Percentiles rank a stretch among this genome's conserved stretches.
Evolutionary conservation across 495 filamentous ascomycete species (phyloP).

Genomic region (Entonaema liquescens): DNA sequence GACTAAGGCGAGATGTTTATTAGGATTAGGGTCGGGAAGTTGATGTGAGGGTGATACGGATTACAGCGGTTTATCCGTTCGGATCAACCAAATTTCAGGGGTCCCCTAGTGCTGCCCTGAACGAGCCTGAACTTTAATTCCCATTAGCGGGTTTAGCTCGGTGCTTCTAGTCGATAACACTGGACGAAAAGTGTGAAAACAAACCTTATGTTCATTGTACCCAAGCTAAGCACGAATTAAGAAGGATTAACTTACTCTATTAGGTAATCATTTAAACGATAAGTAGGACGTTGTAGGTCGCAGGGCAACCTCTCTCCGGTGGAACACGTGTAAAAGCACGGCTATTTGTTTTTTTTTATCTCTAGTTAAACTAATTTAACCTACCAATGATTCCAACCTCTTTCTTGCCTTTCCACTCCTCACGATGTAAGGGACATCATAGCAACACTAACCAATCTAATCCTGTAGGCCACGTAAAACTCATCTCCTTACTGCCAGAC

Average conservation of each 20-base stretch:
- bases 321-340: not conserved
- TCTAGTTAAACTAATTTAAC: not conserved
- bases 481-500: not conserved
- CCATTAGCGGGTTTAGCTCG: not conserved
- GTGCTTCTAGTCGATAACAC: not conserved
- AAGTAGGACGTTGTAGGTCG: not conserved
- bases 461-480: not conserved
- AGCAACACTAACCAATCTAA: not conserved
- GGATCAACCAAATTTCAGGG: constrained; percentile 12
- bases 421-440: not conserved
- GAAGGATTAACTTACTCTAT: not conserved
- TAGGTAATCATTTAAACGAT: not conserved
- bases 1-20: constrained; percentile 23
- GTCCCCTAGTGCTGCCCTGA: constrained; percentile 1
- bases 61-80: constrained; percentile 18
- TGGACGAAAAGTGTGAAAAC: not conserved
- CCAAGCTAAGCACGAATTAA: not conserved
- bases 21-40: too few relatives aligned
- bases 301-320: not conserved
- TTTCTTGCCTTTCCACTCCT: not conserved
- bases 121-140: not conserved
- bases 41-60: constrained; percentile 35
- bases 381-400: not conserved
- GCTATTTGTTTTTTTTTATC: not conserved
- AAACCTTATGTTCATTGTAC: too few relatives aligned